Evolutionary conservation across 2,329 filamentous ascomycete species (phyloP), one percentile per base, ranked within the genome.

Genomic region (Paracorniculantispora psalliotae): DNA sequence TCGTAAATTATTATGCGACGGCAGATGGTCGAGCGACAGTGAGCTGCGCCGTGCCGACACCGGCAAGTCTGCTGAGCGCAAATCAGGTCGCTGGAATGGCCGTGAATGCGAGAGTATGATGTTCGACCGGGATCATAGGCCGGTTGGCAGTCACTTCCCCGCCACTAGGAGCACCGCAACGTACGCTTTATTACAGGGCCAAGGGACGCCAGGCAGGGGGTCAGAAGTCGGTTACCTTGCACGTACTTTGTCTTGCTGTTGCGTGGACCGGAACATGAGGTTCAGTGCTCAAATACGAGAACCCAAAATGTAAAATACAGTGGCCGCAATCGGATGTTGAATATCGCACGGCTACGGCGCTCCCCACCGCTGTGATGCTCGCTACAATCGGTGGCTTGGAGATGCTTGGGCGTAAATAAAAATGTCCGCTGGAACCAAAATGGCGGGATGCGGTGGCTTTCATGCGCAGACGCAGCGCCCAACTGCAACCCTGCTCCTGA

Each of bases 371-470:
- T 12, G n/a, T 28, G 9, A 37, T 47, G 21, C 28, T 55, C 3
- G 30, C 30, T 47, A 25, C 21, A 19, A 35, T 47, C 19, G 19
- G 52, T 55, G 43, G 52, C 52, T 55, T 55, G 51, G 26, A 55
- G 13, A 55, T 21, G 28, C 3, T 56, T 47, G 23, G 53, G 28
- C 43, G 53, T 35, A 41, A 35, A 35, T 26, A 47, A 15, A n/a
- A 54, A 33, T 54, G 37, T 33, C 30, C 23, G 43, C 39, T 28
- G 43, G 17, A 48, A 37, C 26, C n/a, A 54, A 33, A 21, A 30
- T n/a, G 15, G 26, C 15, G 23, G n/a, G 9, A 19, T 33, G 12
- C 8, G 5, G 37, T 41, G 30, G 13, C 37, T 41, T 48, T 43
- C 48, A 28, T n/a, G 23, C 17, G 3, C 37, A n/a, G 39, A 44